These are phyloP conservation scores for Russula abietina DNA, from an alignment of 768 basidiomycete genomes.

Conservation along the genomic window DNA sequence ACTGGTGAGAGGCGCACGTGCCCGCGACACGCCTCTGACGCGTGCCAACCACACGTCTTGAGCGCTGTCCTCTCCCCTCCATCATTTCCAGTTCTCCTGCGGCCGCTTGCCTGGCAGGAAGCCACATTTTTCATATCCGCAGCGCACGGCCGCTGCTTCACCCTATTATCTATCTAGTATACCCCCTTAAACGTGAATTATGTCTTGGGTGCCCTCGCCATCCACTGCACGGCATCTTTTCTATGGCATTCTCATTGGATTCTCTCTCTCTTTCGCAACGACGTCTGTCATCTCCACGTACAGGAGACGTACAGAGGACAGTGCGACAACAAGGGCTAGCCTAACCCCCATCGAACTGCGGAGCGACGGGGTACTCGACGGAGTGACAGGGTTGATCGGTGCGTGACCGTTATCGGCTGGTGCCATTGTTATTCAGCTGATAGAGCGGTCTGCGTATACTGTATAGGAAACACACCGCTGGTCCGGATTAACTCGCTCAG, in stretches of 20 bases:
- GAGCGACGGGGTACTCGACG: constrained; percentile 72
- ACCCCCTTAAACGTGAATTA: neutral
- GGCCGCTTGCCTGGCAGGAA: neutral
- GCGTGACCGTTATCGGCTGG: constrained; percentile 22
- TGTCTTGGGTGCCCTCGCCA: constrained; percentile 28
- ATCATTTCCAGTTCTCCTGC: constrained; percentile 4
- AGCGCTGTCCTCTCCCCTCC: neutral
- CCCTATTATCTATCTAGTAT: neutral
- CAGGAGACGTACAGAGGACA: constrained; percentile 44
- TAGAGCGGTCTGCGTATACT: neutral
- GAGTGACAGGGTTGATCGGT: constrained; percentile 86
- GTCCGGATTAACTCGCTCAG: constrained; percentile 89
- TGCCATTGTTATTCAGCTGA: neutral
- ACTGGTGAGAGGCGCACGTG: constrained; percentile 5
- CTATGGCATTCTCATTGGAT: constrained; percentile 62
- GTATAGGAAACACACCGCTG: constrained; percentile 88
- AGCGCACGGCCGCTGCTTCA: constrained; percentile 22
- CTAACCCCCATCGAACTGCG: constrained; percentile 62
- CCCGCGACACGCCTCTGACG: constrained; percentile 1
- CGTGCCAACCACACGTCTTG: constrained; percentile 24
- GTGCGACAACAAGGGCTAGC: constrained; percentile 31
- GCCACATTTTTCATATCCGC: constrained; percentile 1
- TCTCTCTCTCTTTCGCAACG: constrained; percentile 68
- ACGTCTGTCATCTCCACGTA: constrained; percentile 55
- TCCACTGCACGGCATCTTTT: constrained; percentile 34